These are phyloP conservation scores for Quercus parvula DNA, from an alignment of 306 rosid genomes.

Conservation along the genomic window DNA sequence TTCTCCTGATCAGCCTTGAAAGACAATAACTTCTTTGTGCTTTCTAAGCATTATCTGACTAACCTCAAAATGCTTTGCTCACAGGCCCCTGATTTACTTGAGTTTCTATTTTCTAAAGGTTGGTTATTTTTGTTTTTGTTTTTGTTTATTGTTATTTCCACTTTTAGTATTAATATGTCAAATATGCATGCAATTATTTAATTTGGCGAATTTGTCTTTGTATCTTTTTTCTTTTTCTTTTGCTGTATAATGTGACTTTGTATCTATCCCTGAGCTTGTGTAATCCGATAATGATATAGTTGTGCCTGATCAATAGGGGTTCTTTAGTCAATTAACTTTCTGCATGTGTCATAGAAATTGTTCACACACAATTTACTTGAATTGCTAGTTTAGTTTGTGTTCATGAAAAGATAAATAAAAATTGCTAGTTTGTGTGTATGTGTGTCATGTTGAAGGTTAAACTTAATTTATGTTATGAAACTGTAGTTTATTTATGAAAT, in stretches of 20 bases:
- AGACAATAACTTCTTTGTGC: slow-evolving; percentile 5
- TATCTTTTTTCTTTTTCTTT: too few relatives aligned
- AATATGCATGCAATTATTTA: background rate
- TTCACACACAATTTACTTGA: background rate
- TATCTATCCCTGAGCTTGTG: background rate
- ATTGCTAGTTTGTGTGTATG: background rate
- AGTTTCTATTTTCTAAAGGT: slow-evolving; percentile 70
- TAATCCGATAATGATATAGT: background rate
- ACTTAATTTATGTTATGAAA: too few relatives aligned
- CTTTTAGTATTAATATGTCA: background rate
- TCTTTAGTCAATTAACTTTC: background rate
- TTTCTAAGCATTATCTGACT: slow-evolving; percentile 22
- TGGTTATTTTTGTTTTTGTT: slow-evolving; percentile 23
- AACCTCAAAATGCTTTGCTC: slow-evolving; percentile 31
- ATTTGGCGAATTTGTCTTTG: background rate
- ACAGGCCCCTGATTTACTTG: slow-evolving; percentile 92
- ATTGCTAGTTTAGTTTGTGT: too few relatives aligned
- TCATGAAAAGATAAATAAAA: background rate
- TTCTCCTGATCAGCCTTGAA: slow-evolving; percentile 5
- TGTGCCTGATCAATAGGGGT: background rate
- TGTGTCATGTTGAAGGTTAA: background rate
- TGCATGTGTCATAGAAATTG: background rate
- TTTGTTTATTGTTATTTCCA: background rate
- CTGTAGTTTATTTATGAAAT: too few relatives aligned
- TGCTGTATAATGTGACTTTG: background rate